phyloP scores from a whole-genome alignment of 139 green algal species.

The Chlorella sp. region DNA sequence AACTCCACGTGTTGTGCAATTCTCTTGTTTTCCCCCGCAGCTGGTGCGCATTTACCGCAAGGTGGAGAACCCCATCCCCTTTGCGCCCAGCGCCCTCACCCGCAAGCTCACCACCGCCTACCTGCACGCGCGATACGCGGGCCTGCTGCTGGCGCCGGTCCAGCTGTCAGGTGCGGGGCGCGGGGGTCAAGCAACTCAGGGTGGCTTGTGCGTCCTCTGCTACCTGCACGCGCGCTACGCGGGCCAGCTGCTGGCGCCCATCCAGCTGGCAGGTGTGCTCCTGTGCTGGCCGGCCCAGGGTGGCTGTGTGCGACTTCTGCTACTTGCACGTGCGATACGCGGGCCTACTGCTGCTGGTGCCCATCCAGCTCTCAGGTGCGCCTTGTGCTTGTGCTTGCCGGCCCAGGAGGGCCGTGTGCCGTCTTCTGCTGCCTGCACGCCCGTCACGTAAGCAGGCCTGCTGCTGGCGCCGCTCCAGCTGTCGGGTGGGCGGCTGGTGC shows the following conservation, averaged over 20 bases:
- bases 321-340: slow-evolving; percentile 50
- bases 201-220: too few species aligned
- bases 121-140: slow-evolving; percentile 73
- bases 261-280: not conserved
- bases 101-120: slow-evolving; percentile 57
- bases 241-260: not conserved
- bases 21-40: not conserved
- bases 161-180: slow-evolving; percentile 61
- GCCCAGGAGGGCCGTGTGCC: too few species aligned
- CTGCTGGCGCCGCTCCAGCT: slow-evolving; percentile 69
- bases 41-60: slow-evolving; percentile 82
- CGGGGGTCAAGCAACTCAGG: too few species aligned
- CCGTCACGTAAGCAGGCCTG: slow-evolving; percentile 65
- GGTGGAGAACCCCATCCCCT: slow-evolving; percentile 89
- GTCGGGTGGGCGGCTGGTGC: slow-evolving; percentile 49
- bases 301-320: not conserved
- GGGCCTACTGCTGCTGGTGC: slow-evolving; percentile 69
- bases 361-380: slow-evolving; percentile 58
- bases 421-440: slow-evolving; percentile 77
- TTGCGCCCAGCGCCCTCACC: slow-evolving; percentile 37
- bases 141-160: slow-evolving; percentile 65
- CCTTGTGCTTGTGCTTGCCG: too few species aligned
- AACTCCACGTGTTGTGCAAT: too few species aligned
- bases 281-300: not conserved
- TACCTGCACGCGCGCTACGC: too few species aligned